phyloP scores from a whole-genome alignment of 208 protist species.

The Wallacemonas sp. region DNA sequence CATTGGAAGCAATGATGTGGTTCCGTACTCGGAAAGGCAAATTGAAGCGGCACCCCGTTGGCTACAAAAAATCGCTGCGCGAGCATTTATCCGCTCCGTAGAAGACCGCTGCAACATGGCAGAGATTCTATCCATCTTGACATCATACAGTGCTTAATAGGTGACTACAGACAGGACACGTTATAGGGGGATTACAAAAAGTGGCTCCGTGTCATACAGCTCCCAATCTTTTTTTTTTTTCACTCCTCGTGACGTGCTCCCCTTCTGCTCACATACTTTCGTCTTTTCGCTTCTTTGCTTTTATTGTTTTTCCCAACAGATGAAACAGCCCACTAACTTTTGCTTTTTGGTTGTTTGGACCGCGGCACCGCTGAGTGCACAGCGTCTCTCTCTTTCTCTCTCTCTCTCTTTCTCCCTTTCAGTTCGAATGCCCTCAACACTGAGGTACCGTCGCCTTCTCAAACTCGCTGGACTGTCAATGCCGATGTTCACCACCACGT shows the following conservation, averaged over 20 bases:
- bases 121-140: constrained; percentile 51
- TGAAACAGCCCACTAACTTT: neutral
- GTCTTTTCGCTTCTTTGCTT: too few relatives aligned
- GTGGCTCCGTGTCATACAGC: too few relatives aligned
- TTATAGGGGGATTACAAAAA: too few relatives aligned
- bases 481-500: too few relatives aligned
- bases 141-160: constrained; percentile 27
- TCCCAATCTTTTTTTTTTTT: too few relatives aligned
- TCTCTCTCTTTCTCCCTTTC: constrained; percentile 10
- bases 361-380: neutral
- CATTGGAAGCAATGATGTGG: constrained; percentile 44
- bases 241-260: too few relatives aligned
- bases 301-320: too few relatives aligned
- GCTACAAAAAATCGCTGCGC: constrained; percentile 50
- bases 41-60: constrained; percentile 38
- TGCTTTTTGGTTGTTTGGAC: neutral
- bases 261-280: too few relatives aligned
- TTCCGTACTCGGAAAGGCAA: constrained; percentile 41
- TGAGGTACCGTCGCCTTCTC: too few relatives aligned
- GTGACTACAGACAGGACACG: too few relatives aligned
- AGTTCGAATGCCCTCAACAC: neutral
- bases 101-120: constrained; percentile 42
- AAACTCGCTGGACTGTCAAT: too few relatives aligned
- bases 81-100: constrained; percentile 48
- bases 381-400: neutral